Conservation (phyloP, 139 green algal species). For the Mychonastes homosphaera region DNA sequence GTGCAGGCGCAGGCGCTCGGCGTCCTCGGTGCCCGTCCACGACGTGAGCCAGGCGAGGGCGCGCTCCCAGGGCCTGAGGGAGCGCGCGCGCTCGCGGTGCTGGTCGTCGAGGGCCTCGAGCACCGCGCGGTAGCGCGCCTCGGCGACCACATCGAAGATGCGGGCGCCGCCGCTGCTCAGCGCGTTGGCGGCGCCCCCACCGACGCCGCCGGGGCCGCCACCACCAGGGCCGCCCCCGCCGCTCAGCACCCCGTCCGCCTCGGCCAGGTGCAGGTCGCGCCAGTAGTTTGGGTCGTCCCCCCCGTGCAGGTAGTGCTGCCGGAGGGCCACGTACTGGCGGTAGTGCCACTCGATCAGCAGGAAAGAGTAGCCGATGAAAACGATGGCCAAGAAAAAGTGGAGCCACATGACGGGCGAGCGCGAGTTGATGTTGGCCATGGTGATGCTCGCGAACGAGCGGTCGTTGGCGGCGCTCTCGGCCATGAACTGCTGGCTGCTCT, state of each 20-base stretch:
- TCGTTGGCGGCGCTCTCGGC: not conserved
- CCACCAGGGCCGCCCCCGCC: not conserved
- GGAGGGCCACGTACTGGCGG: slow-evolving; percentile 6
- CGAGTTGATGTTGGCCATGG: slow-evolving; percentile 12
- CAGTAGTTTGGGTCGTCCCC: slow-evolving; percentile 18
- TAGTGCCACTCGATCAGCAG: slow-evolving; percentile 17
- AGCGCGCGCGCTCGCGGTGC: not conserved
- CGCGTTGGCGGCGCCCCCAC: no score
- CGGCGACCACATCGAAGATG: no score
- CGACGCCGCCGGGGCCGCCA: no score
- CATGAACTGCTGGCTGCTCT: slow-evolving; percentile 1
- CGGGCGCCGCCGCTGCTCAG: no score
- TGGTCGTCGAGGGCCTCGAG: not conserved
- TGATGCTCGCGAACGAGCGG: slow-evolving; percentile 11
- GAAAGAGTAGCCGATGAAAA: slow-evolving; percentile 12
- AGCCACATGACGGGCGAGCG: slow-evolving; percentile 10
- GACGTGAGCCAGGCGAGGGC: slow-evolving; percentile 8
- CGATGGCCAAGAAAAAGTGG: not conserved
- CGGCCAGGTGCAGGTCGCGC: slow-evolving; percentile 18
- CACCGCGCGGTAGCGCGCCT: not conserved
- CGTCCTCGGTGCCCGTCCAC: slow-evolving; percentile 11
- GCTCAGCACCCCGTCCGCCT: slow-evolving; percentile 13
- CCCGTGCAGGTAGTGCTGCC: slow-evolving; percentile 16
- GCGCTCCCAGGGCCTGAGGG: not conserved
- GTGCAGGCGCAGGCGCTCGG: no score